These are phyloP conservation scores for Geoglossum cookeanum DNA, from an alignment of 2,329 filamentous ascomycete genomes.

Conservation along the genomic window DNA sequence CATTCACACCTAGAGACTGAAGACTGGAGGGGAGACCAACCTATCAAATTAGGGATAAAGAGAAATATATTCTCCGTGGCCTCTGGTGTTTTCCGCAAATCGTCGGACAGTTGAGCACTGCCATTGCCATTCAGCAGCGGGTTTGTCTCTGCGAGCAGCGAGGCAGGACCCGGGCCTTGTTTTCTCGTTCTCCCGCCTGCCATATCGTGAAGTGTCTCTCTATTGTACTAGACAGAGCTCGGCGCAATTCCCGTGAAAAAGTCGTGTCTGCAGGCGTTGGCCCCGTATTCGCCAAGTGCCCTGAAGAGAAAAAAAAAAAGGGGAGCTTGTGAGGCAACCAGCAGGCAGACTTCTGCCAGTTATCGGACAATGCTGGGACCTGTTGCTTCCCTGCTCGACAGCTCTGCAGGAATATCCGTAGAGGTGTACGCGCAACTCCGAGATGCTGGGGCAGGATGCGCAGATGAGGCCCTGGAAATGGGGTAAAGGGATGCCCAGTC, in stretches of 20 bases:
- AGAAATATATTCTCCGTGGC: constrained; percentile 31
- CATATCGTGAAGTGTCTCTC: background rate
- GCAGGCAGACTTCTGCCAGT: background rate
- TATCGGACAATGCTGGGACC: background rate
- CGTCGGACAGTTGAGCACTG: background rate
- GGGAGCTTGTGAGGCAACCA: background rate
- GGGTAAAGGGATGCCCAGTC: background rate
- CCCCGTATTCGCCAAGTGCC: background rate
- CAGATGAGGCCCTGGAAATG: background rate
- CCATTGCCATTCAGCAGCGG: background rate
- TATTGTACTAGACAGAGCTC: background rate
- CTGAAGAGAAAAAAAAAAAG: background rate
- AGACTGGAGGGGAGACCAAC: constrained; percentile 15
- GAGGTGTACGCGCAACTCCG: background rate
- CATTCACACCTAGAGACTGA: no score
- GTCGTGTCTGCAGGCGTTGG: background rate
- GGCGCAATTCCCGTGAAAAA: background rate
- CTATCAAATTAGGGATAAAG: constrained; percentile 33
- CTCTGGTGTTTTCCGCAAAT: background rate
- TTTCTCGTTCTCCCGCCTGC: background rate
- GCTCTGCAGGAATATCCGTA: background rate
- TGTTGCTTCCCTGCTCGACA: background rate
- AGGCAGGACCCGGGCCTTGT: background rate
- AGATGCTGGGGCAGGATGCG: background rate
- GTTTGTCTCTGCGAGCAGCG: background rate